Percentiles rank a stretch among this genome's conserved stretches.
Evolutionary conservation across 2,329 filamentous ascomycete species (phyloP).

Genomic region (Ceratocystis harringtonii): DNA sequence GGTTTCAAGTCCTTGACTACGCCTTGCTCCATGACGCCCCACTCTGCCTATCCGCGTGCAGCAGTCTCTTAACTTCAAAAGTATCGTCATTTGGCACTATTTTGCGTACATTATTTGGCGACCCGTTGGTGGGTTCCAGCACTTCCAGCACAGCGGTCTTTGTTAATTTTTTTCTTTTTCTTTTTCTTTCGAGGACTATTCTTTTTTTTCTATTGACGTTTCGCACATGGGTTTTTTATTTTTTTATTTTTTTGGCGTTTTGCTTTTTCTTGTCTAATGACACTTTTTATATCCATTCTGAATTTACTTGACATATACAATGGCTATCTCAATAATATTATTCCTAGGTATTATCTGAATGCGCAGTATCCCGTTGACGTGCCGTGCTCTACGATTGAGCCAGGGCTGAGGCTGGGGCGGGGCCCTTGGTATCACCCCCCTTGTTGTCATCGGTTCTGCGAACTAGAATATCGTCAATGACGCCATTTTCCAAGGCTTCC

Average conservation of each 20-base stretch:
- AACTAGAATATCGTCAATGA: slow-evolving; percentile 73
- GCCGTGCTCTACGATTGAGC: background rate
- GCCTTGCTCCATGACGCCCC: background rate
- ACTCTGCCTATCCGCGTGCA: background rate
- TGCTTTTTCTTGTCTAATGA: background rate
- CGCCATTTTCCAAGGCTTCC: slow-evolving; percentile 77
- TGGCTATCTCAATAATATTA: background rate
- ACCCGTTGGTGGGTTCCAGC: background rate
- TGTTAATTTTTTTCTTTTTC: background rate
- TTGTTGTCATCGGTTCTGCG: slow-evolving; percentile 7
- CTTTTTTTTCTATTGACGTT: background rate
- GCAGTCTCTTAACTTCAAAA: background rate
- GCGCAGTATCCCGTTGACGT: background rate
- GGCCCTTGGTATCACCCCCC: background rate
- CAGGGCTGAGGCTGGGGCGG: background rate
- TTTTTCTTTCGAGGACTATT: background rate
- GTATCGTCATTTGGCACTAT: background rate
- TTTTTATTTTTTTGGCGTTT: background rate
- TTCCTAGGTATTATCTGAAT: no score
- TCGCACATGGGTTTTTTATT: background rate
- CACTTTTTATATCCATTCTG: background rate
- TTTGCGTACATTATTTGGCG: background rate
- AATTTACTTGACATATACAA: slow-evolving; percentile 5
- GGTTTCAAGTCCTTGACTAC: background rate
- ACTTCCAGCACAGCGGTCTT: background rate